These are phyloP conservation scores for Candida alai DNA, from an alignment of 805 yeast species.

Conservation along the genomic window DNA sequence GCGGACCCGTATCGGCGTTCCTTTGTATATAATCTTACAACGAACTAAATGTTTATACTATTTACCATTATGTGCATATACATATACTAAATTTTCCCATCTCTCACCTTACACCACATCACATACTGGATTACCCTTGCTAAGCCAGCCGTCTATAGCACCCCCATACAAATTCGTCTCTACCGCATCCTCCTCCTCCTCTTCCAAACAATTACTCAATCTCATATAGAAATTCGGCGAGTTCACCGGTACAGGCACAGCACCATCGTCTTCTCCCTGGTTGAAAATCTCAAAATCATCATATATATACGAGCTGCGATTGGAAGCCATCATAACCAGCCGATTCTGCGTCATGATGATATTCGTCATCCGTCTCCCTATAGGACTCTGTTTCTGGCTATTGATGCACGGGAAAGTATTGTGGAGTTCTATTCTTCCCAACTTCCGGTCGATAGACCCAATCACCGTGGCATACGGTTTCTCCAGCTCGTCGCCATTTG, in stretches of 20 bases:
- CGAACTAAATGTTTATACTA: no score
- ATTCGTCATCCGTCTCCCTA: conserved; percentile 1
- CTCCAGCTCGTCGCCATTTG: neutral
- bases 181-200: conserved; percentile 2
- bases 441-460: conserved; percentile 35
- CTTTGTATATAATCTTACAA: no score
- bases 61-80: no score
- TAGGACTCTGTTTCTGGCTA: conserved; percentile 16
- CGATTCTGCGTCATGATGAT: conserved; percentile 7
- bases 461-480: conserved; percentile 17
- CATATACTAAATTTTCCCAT: no score
- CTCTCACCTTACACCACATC: conserved; percentile 8
- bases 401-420: conserved; percentile 30
- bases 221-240: conserved; percentile 6
- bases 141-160: conserved; percentile 3
- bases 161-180: conserved; percentile 8
- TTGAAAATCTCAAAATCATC: conserved; percentile 12
- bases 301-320: conserved; percentile 7
- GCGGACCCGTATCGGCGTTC: no score
- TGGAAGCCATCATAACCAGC: conserved; percentile 2
- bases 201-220: neutral
- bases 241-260: conserved; percentile 3
- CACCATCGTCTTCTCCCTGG: conserved; percentile 1
- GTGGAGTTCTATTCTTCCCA: conserved; percentile 31
- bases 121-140: conserved; percentile 7